Base-by-base conservation (phyloP, 441 rosid species). In the Brassica balearica region DNA sequence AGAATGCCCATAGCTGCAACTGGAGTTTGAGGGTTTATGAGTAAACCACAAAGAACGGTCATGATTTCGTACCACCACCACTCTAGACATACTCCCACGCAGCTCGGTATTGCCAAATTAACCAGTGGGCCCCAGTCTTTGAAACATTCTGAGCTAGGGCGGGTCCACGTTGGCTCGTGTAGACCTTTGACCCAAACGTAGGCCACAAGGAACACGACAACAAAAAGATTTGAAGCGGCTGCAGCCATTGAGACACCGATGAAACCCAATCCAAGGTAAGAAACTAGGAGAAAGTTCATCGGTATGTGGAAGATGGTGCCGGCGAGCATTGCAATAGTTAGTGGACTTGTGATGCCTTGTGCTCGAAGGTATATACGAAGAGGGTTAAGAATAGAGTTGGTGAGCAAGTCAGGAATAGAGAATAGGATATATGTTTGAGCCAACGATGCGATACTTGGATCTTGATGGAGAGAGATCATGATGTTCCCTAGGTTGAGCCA, bases 291-390 rank as follows among this genome's bases (percentile, higher is more conserved):
- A 25, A 89, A 60, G 67, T 86, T 94, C 46, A 88, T 71, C 29
- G 97, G 94, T 19, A 94, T 69, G 73, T 94, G 97, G 69, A 90
- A 81, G 79, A 90, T 27, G 25, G 94, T 82, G 32, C 93, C 97
- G 46, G 82, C 75, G 36, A 95, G 80, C 27, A 92, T 84, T 8
- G 98, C 95, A 11, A 90, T 10, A 2, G 98, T 91, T 65, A 95
- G 68, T 1, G 98, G 98, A 19, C 55, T 86, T 46, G 93, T 95
- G 84, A 95, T 91, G 70, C 93, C 93, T 88, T 95, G 98, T 8
- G 98, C 88, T 6, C 98, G 92, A 84, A 95, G 98, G 90, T 95
- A 95, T 86, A 95, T 93, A 85, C 98, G 97, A 77, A 95, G 88
- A 65, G 98, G 98, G 78, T 95, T 95, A 65, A 91, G 65, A 68